Evolutionary conservation across 2,329 filamentous ascomycete species (phyloP).

Genomic region (Seiridium cupressi): DNA sequence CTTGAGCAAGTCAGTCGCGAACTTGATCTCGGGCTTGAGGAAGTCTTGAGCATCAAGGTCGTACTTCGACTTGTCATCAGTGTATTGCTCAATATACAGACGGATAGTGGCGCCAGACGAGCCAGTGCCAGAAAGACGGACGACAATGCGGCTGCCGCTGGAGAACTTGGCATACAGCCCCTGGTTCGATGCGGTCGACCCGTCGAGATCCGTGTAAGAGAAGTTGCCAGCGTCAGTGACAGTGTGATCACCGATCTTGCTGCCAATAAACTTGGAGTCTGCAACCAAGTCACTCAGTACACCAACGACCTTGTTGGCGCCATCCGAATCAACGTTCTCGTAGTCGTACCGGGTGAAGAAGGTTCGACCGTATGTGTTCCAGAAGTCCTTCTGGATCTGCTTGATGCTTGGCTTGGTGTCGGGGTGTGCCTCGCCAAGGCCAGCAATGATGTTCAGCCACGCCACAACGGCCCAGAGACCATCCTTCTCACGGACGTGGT

Average conservation of each 20-base stretch:
- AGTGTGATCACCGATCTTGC: constrained; percentile 73
- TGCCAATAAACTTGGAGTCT: constrained; percentile 74
- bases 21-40: constrained; percentile 82
- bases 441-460: constrained; percentile 98
- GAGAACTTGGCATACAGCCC: constrained; percentile 93
- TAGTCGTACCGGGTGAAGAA: constrained; percentile 99
- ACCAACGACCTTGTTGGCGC: constrained; percentile 84
- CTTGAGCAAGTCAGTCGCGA: constrained; percentile 82
- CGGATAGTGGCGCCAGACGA: constrained; percentile 95
- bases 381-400: constrained; percentile 96
- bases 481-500: constrained; percentile 99
- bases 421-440: constrained; percentile 79
- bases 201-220: constrained; percentile 97
- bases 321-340: constrained; percentile 88
- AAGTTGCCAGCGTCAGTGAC: constrained; percentile 93
- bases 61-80: constrained; percentile 75
- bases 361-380: constrained; percentile 90
- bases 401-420: constrained; percentile 86
- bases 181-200: constrained; percentile 92
- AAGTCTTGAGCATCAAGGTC: constrained; percentile 87
- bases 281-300: constrained; percentile 78
- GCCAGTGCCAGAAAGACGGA: constrained; percentile 91
- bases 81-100: constrained; percentile 96
- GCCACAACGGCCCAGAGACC: constrained; percentile 96
- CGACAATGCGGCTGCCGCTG: constrained; percentile 91